Conservation (phyloP, 345 rosid species). For the Conringia planisiliqua region DNA sequence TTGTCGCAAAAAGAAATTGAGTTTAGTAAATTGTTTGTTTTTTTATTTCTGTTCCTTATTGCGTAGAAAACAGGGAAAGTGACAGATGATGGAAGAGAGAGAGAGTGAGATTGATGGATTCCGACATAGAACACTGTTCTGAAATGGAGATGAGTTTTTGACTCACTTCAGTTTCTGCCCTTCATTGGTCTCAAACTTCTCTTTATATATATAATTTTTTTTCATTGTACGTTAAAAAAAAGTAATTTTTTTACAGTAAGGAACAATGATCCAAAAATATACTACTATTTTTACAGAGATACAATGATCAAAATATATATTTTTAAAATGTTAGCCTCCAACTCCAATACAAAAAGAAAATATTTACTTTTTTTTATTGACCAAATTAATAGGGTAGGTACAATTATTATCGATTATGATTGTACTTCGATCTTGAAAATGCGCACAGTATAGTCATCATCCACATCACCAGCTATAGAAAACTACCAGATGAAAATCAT, state of each 20-base stretch:
- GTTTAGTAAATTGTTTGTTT: slow-evolving; percentile 7
- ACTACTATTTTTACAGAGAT: not conserved
- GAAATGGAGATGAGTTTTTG: slow-evolving; percentile 40
- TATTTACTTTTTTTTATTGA: not conserved
- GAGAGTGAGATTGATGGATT: slow-evolving; percentile 30
- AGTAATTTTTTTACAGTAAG: not conserved
- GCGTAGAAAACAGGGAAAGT: slow-evolving; percentile 56
- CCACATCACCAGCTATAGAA: not conserved
- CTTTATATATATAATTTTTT: not conserved
- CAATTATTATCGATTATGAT: slow-evolving; percentile 15
- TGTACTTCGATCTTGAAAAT: slow-evolving; percentile 23
- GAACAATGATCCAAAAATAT: not conserved
- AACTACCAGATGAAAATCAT: not conserved
- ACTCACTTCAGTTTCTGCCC: slow-evolving; percentile 36
- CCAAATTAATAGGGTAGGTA: slow-evolving; percentile 27
- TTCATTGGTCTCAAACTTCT: not conserved
- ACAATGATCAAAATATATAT: not conserved
- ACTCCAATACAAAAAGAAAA: not conserved
- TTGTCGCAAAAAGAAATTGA: not conserved
- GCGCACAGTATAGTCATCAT: not conserved
- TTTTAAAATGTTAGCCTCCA: not conserved
- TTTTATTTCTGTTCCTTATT: slow-evolving; percentile 33
- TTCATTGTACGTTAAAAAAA: not conserved
- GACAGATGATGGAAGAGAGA: slow-evolving; percentile 40
- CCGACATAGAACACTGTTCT: slow-evolving; percentile 61